Conservation (phyloP, 148 eudicot species). For the Rhododendron simsii region DNA sequence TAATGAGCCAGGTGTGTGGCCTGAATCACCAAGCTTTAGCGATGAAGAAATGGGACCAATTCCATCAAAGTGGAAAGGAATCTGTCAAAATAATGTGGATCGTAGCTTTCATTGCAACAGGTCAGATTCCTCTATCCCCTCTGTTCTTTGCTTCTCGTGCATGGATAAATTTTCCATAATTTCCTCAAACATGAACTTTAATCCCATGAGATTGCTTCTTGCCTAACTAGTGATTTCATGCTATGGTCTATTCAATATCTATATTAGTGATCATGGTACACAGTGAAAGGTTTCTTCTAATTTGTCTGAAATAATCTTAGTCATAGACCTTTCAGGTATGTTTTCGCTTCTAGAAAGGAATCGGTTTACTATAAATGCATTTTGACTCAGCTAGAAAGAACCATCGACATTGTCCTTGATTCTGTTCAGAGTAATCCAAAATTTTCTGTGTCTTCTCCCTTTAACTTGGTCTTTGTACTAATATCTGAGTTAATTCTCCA, state of each 20-base stretch:
- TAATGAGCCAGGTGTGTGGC: conserved; percentile 69
- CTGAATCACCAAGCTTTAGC: conserved; percentile 73
- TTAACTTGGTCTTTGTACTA: not conserved
- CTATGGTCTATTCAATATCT: not conserved
- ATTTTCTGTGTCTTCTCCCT: not conserved
- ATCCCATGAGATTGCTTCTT: not conserved
- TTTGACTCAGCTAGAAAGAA: not conserved
- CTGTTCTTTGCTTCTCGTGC: not conserved
- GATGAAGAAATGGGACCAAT: conserved; percentile 73
- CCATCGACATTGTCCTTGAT: not conserved
- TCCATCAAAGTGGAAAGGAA: conserved; percentile 79
- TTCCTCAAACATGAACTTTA: not conserved
- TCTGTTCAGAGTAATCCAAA: not conserved
- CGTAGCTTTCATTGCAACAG: conserved; percentile 60
- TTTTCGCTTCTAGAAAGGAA: not conserved
- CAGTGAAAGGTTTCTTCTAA: not conserved
- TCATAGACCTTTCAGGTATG: not conserved
- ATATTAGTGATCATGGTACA: not conserved
- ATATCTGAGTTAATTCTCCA: not conserved
- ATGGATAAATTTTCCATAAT: not conserved
- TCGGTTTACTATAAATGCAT: not conserved
- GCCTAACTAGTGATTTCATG: not conserved
- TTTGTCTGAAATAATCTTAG: not conserved
- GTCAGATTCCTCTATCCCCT: conserved; percentile 23
- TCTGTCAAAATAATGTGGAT: conserved; percentile 46